Base-by-base conservation (phyloP, 2,329 filamentous ascomycete genomes). In the Zymoseptoria tritici region DNA sequence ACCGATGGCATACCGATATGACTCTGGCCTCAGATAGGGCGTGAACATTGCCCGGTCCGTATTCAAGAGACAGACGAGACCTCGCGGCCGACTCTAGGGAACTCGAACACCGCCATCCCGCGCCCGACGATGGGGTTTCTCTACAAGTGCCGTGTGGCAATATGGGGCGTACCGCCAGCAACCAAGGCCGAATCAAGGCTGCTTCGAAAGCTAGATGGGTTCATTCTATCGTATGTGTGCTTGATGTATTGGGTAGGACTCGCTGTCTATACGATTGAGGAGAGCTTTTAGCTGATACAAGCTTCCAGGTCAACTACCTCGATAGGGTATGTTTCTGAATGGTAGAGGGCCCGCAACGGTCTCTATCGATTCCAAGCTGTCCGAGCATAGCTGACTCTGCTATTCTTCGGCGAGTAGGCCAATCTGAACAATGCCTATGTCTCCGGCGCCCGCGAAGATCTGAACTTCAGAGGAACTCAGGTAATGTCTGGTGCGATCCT, bases 391-490 rank as follows among this genome's bases (percentile, higher is more conserved):
- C 36, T 46, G 16, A 46, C 13, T 16, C 13, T 16, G 5, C 13
- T 2, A 16, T 46, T 46, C 36, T 16, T 4, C 16, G 36, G 16
- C n/a, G 3, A 1, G 13, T 3, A 46, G 21, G 77, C 78, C 3
- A 82, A 82, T 63, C 68, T 83, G 1, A 76, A 75, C 60, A 82
- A 83, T 73, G 81, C 81, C 56, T 83, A 83, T 67, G 80, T 83
- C 9, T 80, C 77, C 9, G 80, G 80, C 21, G 80, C 81, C 76
- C 78, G 79, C 60, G 79, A 82, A 64, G 80, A 82, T 55, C 72
- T 82, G 3, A 63, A 67, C 52, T 81, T 82, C 64, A 67, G 71
- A 7, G 80, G 79, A 26, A 73, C 80, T 65, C 52, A 46, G 36
- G 36, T 46, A 46, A 46, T 2, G 6, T 16, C 22, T 46, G 4